phyloP scores from a whole-genome alignment of 371 early-diverging fungal genomes.

The Parasitella parasitica region DNA sequence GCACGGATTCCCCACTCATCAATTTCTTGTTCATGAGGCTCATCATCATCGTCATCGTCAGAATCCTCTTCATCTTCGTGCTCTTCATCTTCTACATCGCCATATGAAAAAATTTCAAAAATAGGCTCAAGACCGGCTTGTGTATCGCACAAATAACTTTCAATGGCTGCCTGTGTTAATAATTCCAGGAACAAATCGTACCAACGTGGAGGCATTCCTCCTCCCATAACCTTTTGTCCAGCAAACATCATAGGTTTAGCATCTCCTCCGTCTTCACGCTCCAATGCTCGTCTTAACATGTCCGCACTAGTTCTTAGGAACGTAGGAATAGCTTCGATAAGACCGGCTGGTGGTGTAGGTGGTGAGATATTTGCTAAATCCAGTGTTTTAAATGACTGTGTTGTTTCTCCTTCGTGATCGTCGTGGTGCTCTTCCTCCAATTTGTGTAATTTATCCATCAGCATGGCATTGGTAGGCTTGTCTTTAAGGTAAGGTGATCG shows the following conservation, averaged over 20 bases:
- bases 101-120: constrained; percentile 61
- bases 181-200: constrained; percentile 59
- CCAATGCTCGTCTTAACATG: constrained; percentile 43
- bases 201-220: constrained; percentile 60
- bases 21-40: constrained; percentile 24
- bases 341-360: constrained; percentile 31
- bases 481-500: constrained; percentile 25
- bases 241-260: constrained; percentile 41
- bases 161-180: constrained; percentile 62
- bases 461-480: constrained; percentile 24
- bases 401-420: not conserved
- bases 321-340: constrained; percentile 60
- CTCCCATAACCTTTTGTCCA: constrained; percentile 53
- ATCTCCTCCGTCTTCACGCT: constrained; percentile 22
- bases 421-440: constrained; percentile 36
- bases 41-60: constrained; percentile 26
- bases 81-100: constrained; percentile 56
- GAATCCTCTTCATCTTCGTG: constrained; percentile 26
- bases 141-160: constrained; percentile 60
- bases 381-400: not conserved
- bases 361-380: constrained; percentile 9
- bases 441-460: constrained; percentile 33
- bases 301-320: constrained; percentile 60
- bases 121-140: constrained; percentile 53
- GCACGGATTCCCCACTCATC: constrained; percentile 44